A percentile compares a stretch with the other conserved stretches of the same genome.
These are phyloP conservation scores for Metschnikowia colocasiae DNA, from an alignment of 805 yeast genomes.

Conservation along the genomic window DNA sequence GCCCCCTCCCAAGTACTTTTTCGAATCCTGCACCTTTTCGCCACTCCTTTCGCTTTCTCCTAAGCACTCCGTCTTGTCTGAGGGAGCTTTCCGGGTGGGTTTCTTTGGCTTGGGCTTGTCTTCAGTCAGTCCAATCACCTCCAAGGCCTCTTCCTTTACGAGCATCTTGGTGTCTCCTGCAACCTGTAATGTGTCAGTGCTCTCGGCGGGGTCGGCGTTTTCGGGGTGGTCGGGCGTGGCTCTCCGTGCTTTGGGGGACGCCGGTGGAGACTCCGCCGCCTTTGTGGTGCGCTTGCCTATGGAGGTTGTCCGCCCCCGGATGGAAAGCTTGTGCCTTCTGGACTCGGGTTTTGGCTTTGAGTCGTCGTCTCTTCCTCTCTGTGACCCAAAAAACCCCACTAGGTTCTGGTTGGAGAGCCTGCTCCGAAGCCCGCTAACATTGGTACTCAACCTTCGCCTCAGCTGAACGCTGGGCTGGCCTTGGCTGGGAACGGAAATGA, in stretches of 20 bases:
- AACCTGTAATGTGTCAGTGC: background rate
- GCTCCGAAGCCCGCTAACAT: background rate
- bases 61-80: background rate
- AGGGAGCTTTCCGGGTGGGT: background rate
- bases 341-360: background rate
- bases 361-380: background rate
- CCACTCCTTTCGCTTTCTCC: background rate
- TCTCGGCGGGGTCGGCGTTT: background rate
- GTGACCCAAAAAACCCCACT: background rate
- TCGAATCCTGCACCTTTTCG: background rate
- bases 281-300: background rate
- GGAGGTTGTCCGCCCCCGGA: background rate
- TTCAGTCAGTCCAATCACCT: background rate
- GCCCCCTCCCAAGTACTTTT: too few relatives aligned
- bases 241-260: background rate
- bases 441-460: background rate
- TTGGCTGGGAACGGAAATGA: background rate
- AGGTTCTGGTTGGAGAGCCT: conserved; percentile 2
- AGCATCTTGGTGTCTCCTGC: background rate
- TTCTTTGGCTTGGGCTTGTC: background rate
- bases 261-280: background rate
- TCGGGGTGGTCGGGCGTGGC: background rate
- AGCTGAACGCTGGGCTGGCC: background rate
- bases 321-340: background rate
- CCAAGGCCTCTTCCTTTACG: background rate